Base-by-base conservation (phyloP, 768 basidiomycete genomes). In the Arthromyces matolae region DNA sequence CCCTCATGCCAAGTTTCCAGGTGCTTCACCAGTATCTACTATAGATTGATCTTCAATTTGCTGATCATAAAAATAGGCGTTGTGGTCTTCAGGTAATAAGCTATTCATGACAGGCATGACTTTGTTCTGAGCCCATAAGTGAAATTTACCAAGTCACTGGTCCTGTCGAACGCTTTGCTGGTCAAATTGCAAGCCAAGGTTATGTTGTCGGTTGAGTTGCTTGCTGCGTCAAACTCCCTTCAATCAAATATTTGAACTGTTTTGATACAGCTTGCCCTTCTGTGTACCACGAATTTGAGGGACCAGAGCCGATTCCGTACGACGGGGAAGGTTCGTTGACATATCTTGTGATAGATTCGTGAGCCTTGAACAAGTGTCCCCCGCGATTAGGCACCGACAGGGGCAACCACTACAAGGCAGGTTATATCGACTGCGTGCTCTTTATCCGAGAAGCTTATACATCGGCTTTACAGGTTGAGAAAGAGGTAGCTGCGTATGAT, bases 91-190 rank as follows among this genome's bases (percentile, higher is more conserved):
- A 90, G 88, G 87, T 83, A 61, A 42, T n/a, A n/a, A n/a, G n/a
- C n/a, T n/a, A n/a, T n/a, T n/a, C n/a, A n/a, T n/a, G n/a, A n/a
- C 18, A 19, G 36, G 18, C 25, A 20, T 23, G 35, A 29, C 24
- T 29, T 25, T 33, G 18, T 29, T 23, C 40, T 20, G 16, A 16
- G 37, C 10, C 42, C 14, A 45, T 14, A 59, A 93, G 91, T 59
- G 93, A 95, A 70, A 97, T 97, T 45, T 97, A 96, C 63, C 89
- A 91, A 64, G 92, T 94, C 2, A 94, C 91, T n/a, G 92, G 92
- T 0, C 93, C 93, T 28, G 93, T 95, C n/a, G 93, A 94, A 63
- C 81, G 93, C 41, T 92, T 89, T 60, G 88, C 87, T 0, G 83
- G 86, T 12, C 86, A 89, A 68, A 91, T 93, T 55, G 91, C 90